Evolutionary conservation across 495 filamentous ascomycete genomes (phyloP).

Genomic region (Massariosphaeria phaeospora): DNA sequence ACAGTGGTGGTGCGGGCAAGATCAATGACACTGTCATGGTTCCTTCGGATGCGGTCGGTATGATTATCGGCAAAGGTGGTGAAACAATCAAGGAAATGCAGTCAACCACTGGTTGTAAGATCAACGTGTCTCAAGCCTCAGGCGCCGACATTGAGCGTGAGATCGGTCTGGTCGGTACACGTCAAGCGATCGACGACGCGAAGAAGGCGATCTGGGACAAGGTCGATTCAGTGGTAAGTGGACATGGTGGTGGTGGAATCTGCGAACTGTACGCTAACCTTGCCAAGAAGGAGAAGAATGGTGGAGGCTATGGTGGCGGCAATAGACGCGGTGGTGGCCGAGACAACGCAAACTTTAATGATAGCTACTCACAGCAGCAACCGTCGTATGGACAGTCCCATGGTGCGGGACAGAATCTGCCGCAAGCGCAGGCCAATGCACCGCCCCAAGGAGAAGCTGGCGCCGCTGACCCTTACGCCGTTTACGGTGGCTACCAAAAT

Average conservation of each 20-base stretch:
- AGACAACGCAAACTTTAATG: constrained; percentile 37
- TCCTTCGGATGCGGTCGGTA: constrained; percentile 79
- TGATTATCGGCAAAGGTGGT: constrained; percentile 86
- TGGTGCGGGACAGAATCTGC: constrained; percentile 27
- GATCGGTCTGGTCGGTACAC: constrained; percentile 69
- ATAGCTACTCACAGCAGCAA: constrained; percentile 46
- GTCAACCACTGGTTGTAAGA: constrained; percentile 73
- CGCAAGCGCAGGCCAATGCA: constrained; percentile 37
- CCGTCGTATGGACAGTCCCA: constrained; percentile 36
- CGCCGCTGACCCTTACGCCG: constrained; percentile 55
- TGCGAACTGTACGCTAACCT: constrained; percentile 10
- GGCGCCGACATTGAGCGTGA: constrained; percentile 71
- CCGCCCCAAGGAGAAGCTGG: constrained; percentile 40
- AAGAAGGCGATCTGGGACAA: constrained; percentile 79
- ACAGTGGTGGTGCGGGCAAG: constrained; percentile 51
- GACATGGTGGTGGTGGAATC: background rate
- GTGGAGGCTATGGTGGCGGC: constrained; percentile 44
- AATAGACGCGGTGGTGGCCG: constrained; percentile 19
- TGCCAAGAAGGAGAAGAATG: constrained; percentile 50
- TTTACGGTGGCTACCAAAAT: constrained; percentile 60
- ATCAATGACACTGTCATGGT: constrained; percentile 74
- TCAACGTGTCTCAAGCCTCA: constrained; percentile 72
- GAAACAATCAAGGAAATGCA: constrained; percentile 88
- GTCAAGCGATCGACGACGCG: constrained; percentile 65
- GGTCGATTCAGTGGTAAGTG: constrained; percentile 72